A percentile compares a stretch with the other conserved stretches of the same genome.
Conservation (phyloP, 2,329 filamentous ascomycete genomes). For the Ceratocystis diversiconidia region DNA sequence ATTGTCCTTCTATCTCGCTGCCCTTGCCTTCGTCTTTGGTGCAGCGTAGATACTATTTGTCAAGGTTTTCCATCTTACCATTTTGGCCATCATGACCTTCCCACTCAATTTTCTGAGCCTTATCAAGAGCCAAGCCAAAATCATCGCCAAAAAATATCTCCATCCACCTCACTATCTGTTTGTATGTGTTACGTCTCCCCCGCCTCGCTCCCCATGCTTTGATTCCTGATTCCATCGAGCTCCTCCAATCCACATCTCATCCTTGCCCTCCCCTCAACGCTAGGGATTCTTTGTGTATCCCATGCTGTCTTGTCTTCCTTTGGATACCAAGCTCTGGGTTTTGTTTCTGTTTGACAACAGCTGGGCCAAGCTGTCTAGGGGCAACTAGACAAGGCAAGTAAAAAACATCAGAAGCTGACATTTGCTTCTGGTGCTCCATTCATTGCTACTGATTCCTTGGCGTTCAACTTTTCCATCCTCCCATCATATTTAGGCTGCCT, state of each 20-base stretch:
- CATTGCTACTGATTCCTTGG: conserved; percentile 4
- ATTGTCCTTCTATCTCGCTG: not conserved
- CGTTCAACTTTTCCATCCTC: not conserved
- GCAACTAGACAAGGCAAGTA: not conserved
- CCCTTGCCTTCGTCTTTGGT: not conserved
- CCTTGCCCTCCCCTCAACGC: not conserved
- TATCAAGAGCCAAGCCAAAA: not conserved
- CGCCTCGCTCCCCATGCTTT: not conserved
- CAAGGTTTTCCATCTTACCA: not conserved
- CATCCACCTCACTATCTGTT: not conserved
- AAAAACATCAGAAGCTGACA: not conserved
- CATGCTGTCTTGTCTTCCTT: not conserved
- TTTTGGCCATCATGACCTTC: not conserved
- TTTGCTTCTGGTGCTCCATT: not conserved
- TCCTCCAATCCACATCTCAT: not conserved
- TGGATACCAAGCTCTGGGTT: not conserved
- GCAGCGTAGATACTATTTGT: not conserved
- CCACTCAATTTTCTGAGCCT: not conserved
- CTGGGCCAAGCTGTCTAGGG: not conserved
- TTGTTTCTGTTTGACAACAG: not conserved
- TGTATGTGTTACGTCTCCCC: conserved; percentile 1
- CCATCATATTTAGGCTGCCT: conserved; percentile 1
- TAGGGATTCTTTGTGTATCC: conserved; percentile 7
- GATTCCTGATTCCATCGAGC: conserved; percentile 3
- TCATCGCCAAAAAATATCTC: not conserved